Base-by-base conservation (phyloP, 1,284 basidiomycete species). In the Tausonia pullulans region DNA sequence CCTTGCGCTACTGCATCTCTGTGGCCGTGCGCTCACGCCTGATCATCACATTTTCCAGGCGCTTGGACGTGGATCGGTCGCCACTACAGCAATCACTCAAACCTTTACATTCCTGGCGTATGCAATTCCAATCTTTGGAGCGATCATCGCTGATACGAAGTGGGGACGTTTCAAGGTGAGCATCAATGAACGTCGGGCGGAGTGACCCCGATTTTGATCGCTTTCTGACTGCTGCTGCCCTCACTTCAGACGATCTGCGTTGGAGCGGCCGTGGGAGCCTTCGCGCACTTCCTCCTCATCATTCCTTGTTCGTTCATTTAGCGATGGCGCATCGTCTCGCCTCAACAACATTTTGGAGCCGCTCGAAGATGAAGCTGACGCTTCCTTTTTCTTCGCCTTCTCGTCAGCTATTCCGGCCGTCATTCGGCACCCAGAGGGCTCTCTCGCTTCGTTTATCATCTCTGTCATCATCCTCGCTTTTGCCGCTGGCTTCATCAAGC, bases 91-190 rank as follows among this genome's bases (percentile, higher is more conserved):
- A 39, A 13, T 62, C n/a, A 62, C 53, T 5, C 11, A 16, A 5
- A 43, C 49, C 41, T 62, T 62, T 44, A 39, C 43, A 3, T 62
- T 62, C 61, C 55, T 62, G 10, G 61, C 61, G 44, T 62, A 74
- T 67, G 62, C 70, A 40, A 68, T 74, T 52, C 73, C 73, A 4
- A 73, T 75, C 63, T 68, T 70, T 27, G 74, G 74, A 58, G 74
- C 71, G 62, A 50, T 63, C 58, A 16, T 66, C 14, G 46, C 61
- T 14, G 87, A 88, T 71, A 83, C 85, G 8, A 80, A 82, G 61
- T 84, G 81, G 79, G 87, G 87, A 51, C 82, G 87, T 27, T 89
- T 82, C 80, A 87, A 87, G 74, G 87, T 87, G 1, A 80, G 87
- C 68, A 81, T 80, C 68, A 77, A 76, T 49, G 52, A 45, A 53